Evolutionary conservation across 768 basidiomycete genomes (phyloP).

Genomic region (Mycena galericulata): DNA sequence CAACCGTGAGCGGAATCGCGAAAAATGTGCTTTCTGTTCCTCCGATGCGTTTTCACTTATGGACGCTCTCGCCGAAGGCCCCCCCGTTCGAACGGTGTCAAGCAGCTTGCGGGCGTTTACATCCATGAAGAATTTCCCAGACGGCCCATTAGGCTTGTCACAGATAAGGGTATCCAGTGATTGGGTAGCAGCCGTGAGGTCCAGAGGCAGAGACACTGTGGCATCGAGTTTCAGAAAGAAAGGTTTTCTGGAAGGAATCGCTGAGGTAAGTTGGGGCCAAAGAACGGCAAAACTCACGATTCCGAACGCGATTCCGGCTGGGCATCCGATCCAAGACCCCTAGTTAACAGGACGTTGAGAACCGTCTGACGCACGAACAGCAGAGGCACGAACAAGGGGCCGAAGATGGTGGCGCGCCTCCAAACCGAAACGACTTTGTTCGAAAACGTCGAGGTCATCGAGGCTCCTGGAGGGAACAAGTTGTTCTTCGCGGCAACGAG

Average conservation of each 20-base stretch:
- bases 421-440: constrained; percentile 42
- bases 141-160: constrained; percentile 49
- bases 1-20: constrained; percentile 62
- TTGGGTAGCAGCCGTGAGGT: constrained; percentile 54
- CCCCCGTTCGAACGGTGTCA: constrained; percentile 63
- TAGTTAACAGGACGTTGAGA: constrained; percentile 35
- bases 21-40: constrained; percentile 60
- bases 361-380: constrained; percentile 14
- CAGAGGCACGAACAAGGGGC: constrained; percentile 63
- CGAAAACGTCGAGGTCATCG: constrained; percentile 33
- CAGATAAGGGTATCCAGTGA: constrained; percentile 54
- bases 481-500: constrained; percentile 57
- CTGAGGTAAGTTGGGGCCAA: constrained; percentile 11
- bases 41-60: constrained; percentile 54
- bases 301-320: constrained; percentile 31
- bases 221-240: constrained; percentile 65
- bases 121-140: constrained; percentile 72
- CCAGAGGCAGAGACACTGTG: constrained; percentile 62
- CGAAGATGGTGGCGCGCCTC: constrained; percentile 73
- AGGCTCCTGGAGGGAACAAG: constrained; percentile 56
- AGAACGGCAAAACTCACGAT: constrained; percentile 42
- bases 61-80: constrained; percentile 61
- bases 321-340: constrained; percentile 51
- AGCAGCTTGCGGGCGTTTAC: constrained; percentile 62
- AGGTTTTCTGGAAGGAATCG: constrained; percentile 26